Evolutionary conservation across 192 early-diverging fungal species (phyloP).

Genomic region (Coemansia sp.): DNA sequence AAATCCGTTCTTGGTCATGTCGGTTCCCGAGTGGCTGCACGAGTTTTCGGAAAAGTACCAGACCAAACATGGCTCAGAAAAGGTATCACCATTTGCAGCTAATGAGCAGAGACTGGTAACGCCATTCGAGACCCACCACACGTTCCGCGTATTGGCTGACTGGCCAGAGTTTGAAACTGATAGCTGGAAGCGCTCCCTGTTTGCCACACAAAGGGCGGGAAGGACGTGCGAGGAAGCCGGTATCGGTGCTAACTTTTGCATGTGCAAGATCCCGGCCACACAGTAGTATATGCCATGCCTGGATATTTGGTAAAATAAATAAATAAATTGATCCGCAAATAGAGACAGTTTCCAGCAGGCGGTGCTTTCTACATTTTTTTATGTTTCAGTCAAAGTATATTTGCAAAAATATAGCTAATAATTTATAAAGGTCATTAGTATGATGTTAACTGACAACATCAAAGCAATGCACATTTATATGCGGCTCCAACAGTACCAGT

Average conservation of each 20-base stretch:
- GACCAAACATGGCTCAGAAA: conserved; percentile 10
- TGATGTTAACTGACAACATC: too few relatives aligned
- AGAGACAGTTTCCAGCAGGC: too few relatives aligned
- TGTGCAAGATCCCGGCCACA: conserved; percentile 27
- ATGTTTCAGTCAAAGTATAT: too few relatives aligned
- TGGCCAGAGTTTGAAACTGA: conserved; percentile 34
- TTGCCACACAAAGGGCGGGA: conserved; percentile 31
- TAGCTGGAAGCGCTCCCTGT: conserved; percentile 35
- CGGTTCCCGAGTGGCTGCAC: conserved; percentile 40
- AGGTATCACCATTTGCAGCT: conserved; percentile 23
- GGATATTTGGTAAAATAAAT: too few relatives aligned
- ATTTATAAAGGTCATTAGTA: too few relatives aligned
- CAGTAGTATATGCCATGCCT: too few relatives aligned
- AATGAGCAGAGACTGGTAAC: conserved; percentile 52
- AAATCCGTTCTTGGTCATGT: conserved; percentile 48
- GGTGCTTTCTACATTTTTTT: too few relatives aligned
- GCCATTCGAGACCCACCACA: conserved; percentile 44
- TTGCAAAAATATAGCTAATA: too few relatives aligned
- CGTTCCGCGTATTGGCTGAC: conserved; percentile 41
- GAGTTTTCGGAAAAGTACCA: conserved; percentile 36
- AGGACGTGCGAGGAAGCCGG: conserved; percentile 41
- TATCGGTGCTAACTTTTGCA: conserved; percentile 39
- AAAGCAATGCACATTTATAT: too few relatives aligned
- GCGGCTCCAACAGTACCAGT: too few relatives aligned
- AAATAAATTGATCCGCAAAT: too few relatives aligned